These are phyloP conservation scores for Acanthamoeba lenticulata DNA, from an alignment of 208 protist genomes.

Conservation along the genomic window DNA sequence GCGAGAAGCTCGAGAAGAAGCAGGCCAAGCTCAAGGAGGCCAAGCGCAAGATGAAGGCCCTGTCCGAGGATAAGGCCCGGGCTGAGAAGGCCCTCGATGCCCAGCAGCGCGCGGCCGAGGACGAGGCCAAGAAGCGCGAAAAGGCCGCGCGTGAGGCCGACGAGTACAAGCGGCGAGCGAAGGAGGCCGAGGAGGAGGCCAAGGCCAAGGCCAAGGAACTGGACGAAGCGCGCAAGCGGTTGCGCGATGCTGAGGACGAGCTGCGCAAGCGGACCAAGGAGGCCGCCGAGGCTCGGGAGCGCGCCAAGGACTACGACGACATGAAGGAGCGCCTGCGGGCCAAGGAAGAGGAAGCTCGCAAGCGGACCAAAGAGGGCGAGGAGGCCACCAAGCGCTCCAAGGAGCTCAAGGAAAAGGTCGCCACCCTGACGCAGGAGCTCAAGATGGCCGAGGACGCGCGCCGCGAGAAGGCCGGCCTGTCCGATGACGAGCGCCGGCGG, in stretches of 20 bases:
- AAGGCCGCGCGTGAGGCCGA: conserved; percentile 2
- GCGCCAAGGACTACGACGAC: not conserved
- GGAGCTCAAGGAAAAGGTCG: conserved; percentile 22
- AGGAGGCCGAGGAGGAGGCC: not conserved
- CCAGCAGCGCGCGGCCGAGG: not conserved
- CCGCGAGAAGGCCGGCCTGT: not conserved
- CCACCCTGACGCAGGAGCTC: not conserved
- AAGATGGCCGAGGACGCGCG: conserved; percentile 7
- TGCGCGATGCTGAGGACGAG: not conserved
- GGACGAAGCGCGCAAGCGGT: not conserved
- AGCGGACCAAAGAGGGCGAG: not conserved
- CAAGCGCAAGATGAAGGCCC: not conserved
- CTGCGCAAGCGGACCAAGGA: not conserved
- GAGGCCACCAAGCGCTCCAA: not conserved
- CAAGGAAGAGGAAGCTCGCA: conserved; percentile 26
- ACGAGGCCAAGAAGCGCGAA: not conserved
- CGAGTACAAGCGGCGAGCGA: not conserved
- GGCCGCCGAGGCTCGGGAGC: not conserved
- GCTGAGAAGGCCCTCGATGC: not conserved
- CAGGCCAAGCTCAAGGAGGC: not conserved
- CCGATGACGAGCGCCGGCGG: not conserved
- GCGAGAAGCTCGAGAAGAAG: conserved; percentile 1
- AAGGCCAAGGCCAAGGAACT: conserved; percentile 8
- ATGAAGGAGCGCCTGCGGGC: not conserved
- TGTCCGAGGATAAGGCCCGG: not conserved